These are phyloP conservation scores for Aspergillus affinis DNA, from an alignment of 495 filamentous ascomycete genomes.

Conservation along the genomic window DNA sequence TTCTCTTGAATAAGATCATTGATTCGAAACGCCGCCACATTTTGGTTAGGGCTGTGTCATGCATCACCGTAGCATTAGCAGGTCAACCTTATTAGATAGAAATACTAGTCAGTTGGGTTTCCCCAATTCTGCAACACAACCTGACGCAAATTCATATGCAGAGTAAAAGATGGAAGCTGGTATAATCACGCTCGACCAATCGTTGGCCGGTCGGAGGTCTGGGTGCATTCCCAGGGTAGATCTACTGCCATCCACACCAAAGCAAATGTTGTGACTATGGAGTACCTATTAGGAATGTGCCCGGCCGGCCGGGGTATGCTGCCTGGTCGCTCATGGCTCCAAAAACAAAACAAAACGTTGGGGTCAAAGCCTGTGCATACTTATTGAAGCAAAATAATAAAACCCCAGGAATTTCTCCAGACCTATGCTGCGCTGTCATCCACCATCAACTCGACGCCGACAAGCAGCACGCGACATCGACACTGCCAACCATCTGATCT, in stretches of 20 bases:
- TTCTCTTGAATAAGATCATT: not conserved
- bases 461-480: not conserved
- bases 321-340: not conserved
- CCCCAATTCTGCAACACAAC: not conserved
- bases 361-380: not conserved
- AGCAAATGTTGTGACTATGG: not conserved
- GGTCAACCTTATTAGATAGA: not conserved
- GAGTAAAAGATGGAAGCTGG: not conserved
- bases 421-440: not conserved
- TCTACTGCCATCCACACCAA: not conserved
- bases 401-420: not conserved
- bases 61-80: not conserved
- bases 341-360: not conserved
- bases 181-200: not conserved
- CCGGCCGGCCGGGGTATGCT: not conserved
- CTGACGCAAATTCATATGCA: not conserved
- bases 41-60: not conserved
- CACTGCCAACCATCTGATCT: not conserved
- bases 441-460: not conserved
- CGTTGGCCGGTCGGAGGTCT: not conserved
- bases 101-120: not conserved
- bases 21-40: not conserved
- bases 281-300: not conserved
- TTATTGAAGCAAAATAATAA: not conserved
- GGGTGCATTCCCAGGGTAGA: not conserved